phyloP scores from a whole-genome alignment of 2,329 filamentous ascomycete genomes.

The Diaporthe batatas region DNA sequence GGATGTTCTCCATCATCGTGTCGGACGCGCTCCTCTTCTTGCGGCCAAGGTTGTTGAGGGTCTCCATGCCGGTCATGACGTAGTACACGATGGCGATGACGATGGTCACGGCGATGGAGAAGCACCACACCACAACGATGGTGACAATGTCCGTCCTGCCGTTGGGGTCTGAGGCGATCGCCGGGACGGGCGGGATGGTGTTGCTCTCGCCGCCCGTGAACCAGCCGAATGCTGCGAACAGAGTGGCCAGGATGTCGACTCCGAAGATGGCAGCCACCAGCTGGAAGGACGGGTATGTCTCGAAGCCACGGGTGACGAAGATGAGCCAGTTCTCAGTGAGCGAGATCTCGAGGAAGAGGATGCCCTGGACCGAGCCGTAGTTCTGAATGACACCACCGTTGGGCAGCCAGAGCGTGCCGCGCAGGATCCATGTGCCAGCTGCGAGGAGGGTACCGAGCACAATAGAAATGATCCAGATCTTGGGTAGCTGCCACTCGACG shows the following conservation, averaged over 20 bases:
- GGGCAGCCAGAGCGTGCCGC: slow-evolving; percentile 76
- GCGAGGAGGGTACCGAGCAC: slow-evolving; percentile 78
- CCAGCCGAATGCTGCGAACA: slow-evolving; percentile 84
- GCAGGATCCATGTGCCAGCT: slow-evolving; percentile 79
- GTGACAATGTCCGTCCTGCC: slow-evolving; percentile 67
- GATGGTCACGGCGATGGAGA: slow-evolving; percentile 75
- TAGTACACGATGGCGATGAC: slow-evolving; percentile 76
- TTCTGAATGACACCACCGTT: slow-evolving; percentile 81
- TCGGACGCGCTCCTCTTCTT: slow-evolving; percentile 72
- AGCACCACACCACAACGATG: slow-evolving; percentile 74
- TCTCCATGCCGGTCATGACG: slow-evolving; percentile 69
- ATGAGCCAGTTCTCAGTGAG: slow-evolving; percentile 85
- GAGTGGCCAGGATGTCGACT: slow-evolving; percentile 78
- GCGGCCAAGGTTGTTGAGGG: slow-evolving; percentile 73
- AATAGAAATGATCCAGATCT: slow-evolving; percentile 83
- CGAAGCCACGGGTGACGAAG: slow-evolving; percentile 80
- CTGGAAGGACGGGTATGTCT: slow-evolving; percentile 82
- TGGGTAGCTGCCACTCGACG: slow-evolving; percentile 84
- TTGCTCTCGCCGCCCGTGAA: slow-evolving; percentile 57
- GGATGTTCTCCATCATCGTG: slow-evolving; percentile 75
- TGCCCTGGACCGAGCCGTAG: slow-evolving; percentile 80
- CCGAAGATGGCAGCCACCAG: slow-evolving; percentile 77
- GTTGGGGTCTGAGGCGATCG: slow-evolving; percentile 53
- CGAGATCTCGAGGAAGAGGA: slow-evolving; percentile 80
- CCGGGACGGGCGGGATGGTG: slow-evolving; percentile 37